Evolutionary conservation across 2,329 filamentous ascomycete species (phyloP).

Genomic region (Colletotrichum sp.): DNA sequence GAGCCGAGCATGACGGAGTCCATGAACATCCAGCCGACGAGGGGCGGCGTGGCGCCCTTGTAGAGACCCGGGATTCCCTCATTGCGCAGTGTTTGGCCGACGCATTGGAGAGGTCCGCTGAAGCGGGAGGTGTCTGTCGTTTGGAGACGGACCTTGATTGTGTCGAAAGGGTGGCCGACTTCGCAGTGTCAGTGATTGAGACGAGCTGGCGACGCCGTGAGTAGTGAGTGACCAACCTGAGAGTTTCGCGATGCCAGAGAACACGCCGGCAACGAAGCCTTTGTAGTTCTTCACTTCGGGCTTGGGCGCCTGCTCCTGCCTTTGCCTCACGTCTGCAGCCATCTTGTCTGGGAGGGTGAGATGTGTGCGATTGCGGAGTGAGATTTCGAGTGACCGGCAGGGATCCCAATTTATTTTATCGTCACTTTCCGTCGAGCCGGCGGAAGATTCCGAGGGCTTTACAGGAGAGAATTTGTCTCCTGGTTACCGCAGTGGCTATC

Average conservation of each 20-base stretch:
- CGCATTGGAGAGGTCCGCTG: slow-evolving; percentile 83
- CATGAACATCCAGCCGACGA: slow-evolving; percentile 98
- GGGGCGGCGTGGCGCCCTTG: slow-evolving; percentile 90
- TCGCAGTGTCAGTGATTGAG: not conserved
- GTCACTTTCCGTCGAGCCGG: not conserved
- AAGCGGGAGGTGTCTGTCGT: slow-evolving; percentile 82
- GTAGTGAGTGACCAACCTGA: slow-evolving; percentile 50
- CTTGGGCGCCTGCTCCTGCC: slow-evolving; percentile 38
- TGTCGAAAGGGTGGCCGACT: slow-evolving; percentile 85
- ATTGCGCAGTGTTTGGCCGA: slow-evolving; percentile 81
- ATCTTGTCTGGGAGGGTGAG: slow-evolving; percentile 2
- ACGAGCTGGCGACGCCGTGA: not conserved
- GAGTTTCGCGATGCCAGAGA: slow-evolving; percentile 91
- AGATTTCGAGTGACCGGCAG: not conserved
- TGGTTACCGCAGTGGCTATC: not conserved
- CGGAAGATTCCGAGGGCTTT: not conserved
- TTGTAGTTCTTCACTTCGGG: slow-evolving; percentile 71
- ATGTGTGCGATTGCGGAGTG: not conserved
- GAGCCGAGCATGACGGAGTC: slow-evolving; percentile 90
- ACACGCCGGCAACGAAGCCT: slow-evolving; percentile 97
- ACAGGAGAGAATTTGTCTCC: not conserved
- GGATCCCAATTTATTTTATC: not conserved
- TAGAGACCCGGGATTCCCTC: slow-evolving; percentile 88
- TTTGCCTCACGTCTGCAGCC: slow-evolving; percentile 23
- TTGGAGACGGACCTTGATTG: slow-evolving; percentile 94